Percentiles rank a stretch among this genome's conserved stretches.
phyloP scores from a whole-genome alignment of 805 yeast species.

The Candida tallmaniae region DNA sequence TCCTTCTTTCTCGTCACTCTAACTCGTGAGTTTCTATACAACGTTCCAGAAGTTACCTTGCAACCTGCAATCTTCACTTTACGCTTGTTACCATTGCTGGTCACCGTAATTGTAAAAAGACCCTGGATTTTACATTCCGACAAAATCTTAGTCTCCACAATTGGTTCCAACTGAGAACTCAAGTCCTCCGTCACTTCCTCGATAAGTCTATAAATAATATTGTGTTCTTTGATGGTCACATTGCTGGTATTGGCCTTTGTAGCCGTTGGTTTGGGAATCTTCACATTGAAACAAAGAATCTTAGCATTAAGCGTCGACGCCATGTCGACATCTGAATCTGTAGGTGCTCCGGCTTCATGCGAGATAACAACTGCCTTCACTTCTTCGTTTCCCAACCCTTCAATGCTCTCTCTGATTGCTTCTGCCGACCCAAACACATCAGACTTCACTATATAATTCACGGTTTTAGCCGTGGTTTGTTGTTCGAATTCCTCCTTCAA shows the following conservation, averaged over 20 bases:
- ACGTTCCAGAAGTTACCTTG: slow-evolving; percentile 63
- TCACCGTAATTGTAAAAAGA: slow-evolving; percentile 57
- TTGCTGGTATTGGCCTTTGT: slow-evolving; percentile 53
- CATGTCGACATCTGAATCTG: slow-evolving; percentile 37
- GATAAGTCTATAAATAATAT: slow-evolving; percentile 81
- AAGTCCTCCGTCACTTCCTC: slow-evolving; percentile 74
- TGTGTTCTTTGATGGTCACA: slow-evolving; percentile 59
- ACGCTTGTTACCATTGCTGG: slow-evolving; percentile 42
- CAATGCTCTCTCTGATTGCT: slow-evolving; percentile 80
- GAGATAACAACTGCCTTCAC: slow-evolving; percentile 66
- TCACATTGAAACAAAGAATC: slow-evolving; percentile 75
- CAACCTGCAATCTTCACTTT: slow-evolving; percentile 80
- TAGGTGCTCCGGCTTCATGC: slow-evolving; percentile 76
- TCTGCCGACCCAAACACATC: slow-evolving; percentile 96
- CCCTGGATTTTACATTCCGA: slow-evolving; percentile 69
- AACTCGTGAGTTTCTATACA: slow-evolving; percentile 55
- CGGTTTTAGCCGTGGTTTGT: slow-evolving; percentile 17
- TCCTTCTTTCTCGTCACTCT: slow-evolving; percentile 52
- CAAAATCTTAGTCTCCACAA: slow-evolving; percentile 56
- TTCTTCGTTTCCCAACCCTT: slow-evolving; percentile 82
- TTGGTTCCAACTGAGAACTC: slow-evolving; percentile 57
- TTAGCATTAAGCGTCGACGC: slow-evolving; percentile 50
- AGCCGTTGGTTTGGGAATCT: slow-evolving; percentile 58
- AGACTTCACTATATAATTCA: slow-evolving; percentile 71
- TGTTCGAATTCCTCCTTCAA: slow-evolving; percentile 24